These are phyloP conservation scores for Hammondia hammondi DNA, from an alignment of 169 alveolate genomes.

Conservation along the genomic window DNA sequence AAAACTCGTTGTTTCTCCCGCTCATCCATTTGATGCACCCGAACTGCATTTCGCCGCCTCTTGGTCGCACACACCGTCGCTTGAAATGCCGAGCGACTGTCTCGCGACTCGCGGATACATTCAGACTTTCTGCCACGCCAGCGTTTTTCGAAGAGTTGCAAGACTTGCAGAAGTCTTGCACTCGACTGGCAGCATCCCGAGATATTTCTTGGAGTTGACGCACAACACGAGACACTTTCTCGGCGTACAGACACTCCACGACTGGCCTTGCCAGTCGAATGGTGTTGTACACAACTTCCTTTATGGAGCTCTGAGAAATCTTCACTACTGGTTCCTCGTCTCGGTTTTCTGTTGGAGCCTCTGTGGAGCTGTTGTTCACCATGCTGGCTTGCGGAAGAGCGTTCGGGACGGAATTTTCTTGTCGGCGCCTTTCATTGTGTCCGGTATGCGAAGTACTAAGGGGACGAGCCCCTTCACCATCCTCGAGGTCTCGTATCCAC, in stretches of 20 bases:
- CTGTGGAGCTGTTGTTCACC: not conserved
- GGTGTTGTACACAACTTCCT: conserved; percentile 17
- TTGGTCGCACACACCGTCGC: not conserved
- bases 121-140: not conserved
- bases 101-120: not conserved
- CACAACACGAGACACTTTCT: not conserved
- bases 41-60: not conserved
- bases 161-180: not conserved
- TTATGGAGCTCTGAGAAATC: not conserved
- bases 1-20: conserved; percentile 12
- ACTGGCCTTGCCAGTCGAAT: conserved; percentile 28
- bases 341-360: not conserved
- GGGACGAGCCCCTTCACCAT: not conserved
- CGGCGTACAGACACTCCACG: not conserved
- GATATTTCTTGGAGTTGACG: not conserved
- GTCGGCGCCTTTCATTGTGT: not conserved
- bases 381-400: too few species aligned
- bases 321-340: not conserved
- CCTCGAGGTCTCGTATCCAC: not conserved
- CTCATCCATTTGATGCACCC: conserved; percentile 20
- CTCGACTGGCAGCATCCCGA: conserved; percentile 15
- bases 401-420: too few species aligned
- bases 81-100: not conserved
- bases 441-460: not conserved
- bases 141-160: not conserved